Evolutionary conservation across 208 protist genomes (phyloP), one percentile per base, ranked within the genome.

Genomic region (Crithidia brevicula): DNA sequence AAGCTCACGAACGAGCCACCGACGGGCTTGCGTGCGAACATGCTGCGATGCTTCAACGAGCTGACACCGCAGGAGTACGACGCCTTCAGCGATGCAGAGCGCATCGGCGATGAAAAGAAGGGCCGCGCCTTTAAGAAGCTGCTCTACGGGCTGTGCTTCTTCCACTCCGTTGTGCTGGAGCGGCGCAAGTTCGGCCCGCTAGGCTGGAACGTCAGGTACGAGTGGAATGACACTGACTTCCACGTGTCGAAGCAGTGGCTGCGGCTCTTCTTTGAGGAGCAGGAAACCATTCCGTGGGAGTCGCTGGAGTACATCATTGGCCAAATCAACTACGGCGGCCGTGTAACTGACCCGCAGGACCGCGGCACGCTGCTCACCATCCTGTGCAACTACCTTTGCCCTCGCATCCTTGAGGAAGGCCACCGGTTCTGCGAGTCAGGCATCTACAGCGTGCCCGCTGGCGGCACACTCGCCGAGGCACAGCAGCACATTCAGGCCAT

Each of bases 1-100:
- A 99, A 99, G 83, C 78, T 99, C 45, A 99, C 98, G 18, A 99
- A 98, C 74, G 98, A 99, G 85, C 97, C 98, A 38, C 98, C 98
- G 23, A 98, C 96, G 7, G 98, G 97, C 43, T 63, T 99, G 31
- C 89, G 95, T 71, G 88, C 98, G 22, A 99, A 99, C 83, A 92
- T 99, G 85, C 74, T 97, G 58, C 93, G 98, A 31, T 98, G 97
- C 60, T 99, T 98, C 66, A 69, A 79, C 54, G 83, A 85, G 52
- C 86, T 99, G 25, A 91, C 80, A 2, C 76, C 89, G 45, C 72
- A 91, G 69, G 87, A 97, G 52, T 97, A 97, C 77, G 83, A 82
- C 22, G 62, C 67, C 64, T 85, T 86, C 56, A 67, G 52, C 67
- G 77, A 82, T 22, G 64, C 53, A 1, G 69, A 85, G 40, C 60